These are phyloP conservation scores for Avena atlantica DNA, from an alignment of 176 grass and related monocot genomes.

Conservation along the genomic window DNA sequence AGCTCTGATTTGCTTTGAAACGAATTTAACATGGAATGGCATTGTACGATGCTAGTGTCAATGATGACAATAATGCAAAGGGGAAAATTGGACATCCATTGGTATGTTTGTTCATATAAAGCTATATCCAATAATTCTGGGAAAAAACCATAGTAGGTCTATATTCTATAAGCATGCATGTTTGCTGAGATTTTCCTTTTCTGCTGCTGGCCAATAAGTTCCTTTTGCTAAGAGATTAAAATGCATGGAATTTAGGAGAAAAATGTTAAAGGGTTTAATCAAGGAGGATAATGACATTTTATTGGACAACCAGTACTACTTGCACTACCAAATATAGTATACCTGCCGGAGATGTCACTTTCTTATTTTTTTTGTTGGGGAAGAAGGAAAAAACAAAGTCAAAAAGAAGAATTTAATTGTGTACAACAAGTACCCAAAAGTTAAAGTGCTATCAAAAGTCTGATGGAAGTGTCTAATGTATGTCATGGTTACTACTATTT, in stretches of 20 bases:
- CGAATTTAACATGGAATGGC: background rate
- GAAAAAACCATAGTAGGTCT: background rate
- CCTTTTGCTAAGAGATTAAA: background rate
- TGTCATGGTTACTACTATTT: background rate
- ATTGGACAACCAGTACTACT: background rate
- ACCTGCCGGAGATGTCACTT: background rate
- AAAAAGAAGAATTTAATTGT: slow-evolving; percentile 40
- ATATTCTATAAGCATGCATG: background rate
- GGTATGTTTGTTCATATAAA: slow-evolving; percentile 1
- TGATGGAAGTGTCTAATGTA: slow-evolving; percentile 1
- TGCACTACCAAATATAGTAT: background rate
- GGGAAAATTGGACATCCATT: background rate
- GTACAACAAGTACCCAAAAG: slow-evolving; percentile 52
- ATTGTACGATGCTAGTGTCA: background rate
- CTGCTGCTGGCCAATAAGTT: background rate
- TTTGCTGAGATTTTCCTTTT: background rate
- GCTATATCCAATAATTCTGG: background rate
- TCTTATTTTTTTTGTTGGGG: background rate
- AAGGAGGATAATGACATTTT: background rate
- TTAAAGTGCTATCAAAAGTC: slow-evolving; percentile 48
- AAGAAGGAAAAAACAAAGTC: background rate
- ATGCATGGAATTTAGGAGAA: background rate
- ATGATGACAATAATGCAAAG: slow-evolving; percentile 23
- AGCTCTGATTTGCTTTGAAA: slow-evolving; percentile 29
- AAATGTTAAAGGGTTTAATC: background rate